Percentiles rank a stretch among this genome's conserved stretches.
phyloP scores from a whole-genome alignment of 345 rosid genomes.

The Sonneratia alba region DNA sequence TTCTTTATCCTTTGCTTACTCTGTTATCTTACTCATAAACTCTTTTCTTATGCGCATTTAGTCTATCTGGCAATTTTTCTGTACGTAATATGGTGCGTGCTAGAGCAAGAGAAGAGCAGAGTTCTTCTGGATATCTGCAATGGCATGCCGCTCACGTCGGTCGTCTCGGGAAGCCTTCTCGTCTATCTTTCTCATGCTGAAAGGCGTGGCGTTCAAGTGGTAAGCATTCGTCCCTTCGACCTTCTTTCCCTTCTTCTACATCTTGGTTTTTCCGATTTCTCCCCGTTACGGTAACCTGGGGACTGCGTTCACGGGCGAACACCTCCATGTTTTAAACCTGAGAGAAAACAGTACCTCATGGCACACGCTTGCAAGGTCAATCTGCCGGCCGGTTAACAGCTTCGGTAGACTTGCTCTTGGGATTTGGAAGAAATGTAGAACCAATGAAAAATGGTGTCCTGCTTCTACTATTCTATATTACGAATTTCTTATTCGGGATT shows the following conservation, averaged over 20 bases:
- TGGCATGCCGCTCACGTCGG: constrained; percentile 73
- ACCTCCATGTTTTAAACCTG: too few species aligned
- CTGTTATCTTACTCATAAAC: not conserved
- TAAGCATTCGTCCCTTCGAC: constrained; percentile 11
- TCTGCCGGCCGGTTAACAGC: too few species aligned
- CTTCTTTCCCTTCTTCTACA: not conserved
- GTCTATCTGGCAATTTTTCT: not conserved
- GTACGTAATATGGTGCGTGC: not conserved
- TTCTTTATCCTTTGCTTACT: not conserved
- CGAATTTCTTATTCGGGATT: too few species aligned
- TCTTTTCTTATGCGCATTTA: not conserved
- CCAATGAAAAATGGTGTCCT: too few species aligned
- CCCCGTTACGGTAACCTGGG: too few species aligned
- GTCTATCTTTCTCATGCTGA: constrained; percentile 71
- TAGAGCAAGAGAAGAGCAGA: constrained; percentile 79
- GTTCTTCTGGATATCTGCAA: constrained; percentile 83
- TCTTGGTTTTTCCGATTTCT: not conserved
- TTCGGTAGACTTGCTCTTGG: too few species aligned
- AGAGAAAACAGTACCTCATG: too few species aligned
- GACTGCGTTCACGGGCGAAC: too few species aligned
- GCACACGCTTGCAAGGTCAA: too few species aligned
- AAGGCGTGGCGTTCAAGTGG: constrained; percentile 72
- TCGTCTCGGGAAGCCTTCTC: constrained; percentile 64
- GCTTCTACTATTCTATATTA: too few species aligned
- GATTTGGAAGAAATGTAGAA: too few species aligned